phyloP scores from a whole-genome alignment of 768 basidiomycete species.

The Daedaleopsis nitida region DNA sequence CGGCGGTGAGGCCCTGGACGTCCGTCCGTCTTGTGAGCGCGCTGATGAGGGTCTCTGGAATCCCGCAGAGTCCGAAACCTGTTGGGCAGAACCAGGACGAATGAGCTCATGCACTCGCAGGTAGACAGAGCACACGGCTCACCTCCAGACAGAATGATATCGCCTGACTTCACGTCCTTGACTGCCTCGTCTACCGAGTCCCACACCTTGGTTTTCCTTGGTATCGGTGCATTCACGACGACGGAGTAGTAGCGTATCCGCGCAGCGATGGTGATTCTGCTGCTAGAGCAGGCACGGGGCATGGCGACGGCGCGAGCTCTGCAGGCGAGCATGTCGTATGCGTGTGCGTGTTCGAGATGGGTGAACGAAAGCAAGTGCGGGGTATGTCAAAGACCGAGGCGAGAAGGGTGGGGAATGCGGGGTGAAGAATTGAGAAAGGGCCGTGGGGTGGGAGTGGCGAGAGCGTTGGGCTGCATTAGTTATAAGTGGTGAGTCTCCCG shows the following conservation, averaged over 20 bases:
- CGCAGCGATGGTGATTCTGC: slow-evolving; percentile 17
- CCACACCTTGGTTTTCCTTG: slow-evolving; percentile 65
- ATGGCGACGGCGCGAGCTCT: slow-evolving; percentile 18
- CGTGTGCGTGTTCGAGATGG: neutral
- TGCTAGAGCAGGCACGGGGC: slow-evolving; percentile 22
- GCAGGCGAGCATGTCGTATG: slow-evolving; percentile 21
- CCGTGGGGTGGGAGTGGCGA: slow-evolving; percentile 4
- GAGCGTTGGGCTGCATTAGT: slow-evolving; percentile 1
- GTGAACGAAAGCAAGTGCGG: slow-evolving; percentile 3
- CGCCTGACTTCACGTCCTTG: slow-evolving; percentile 78
- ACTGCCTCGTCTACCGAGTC: slow-evolving; percentile 78
- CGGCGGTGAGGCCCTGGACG: slow-evolving; percentile 69
- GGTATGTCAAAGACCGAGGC: slow-evolving; percentile 11
- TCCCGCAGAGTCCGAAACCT: slow-evolving; percentile 89
- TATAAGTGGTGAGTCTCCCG: neutral
- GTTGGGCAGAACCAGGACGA: neutral
- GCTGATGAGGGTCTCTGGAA: slow-evolving; percentile 86
- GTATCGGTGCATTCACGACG: slow-evolving; percentile 31
- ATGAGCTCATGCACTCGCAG: neutral
- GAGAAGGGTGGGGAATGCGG: slow-evolving; percentile 17
- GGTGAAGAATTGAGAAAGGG: slow-evolving; percentile 17
- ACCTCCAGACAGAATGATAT: slow-evolving; percentile 81
- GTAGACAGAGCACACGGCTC: slow-evolving; percentile 24
- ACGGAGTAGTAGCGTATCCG: slow-evolving; percentile 29
- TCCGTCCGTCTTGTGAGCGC: slow-evolving; percentile 75